Conservation (phyloP, 305 asterid species). For the Rubia balearica region DNA sequence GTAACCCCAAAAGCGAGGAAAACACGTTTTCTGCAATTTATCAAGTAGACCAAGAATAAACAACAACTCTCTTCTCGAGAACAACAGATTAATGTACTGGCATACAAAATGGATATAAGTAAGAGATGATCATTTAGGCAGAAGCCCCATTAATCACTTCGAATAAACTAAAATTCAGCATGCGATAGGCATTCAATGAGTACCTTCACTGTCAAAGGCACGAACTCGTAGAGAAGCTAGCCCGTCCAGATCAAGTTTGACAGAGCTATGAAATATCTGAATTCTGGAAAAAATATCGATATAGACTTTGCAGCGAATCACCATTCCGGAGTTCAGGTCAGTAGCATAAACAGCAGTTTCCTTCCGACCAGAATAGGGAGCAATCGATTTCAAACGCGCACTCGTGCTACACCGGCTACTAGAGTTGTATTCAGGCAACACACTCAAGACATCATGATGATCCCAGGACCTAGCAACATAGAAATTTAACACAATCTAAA, state of each 20-base stretch:
- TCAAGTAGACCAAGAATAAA: slow-evolving; percentile 18
- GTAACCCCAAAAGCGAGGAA: slow-evolving; percentile 86
- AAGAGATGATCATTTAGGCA: background rate
- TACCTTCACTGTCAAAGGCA: slow-evolving; percentile 84
- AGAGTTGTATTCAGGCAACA: slow-evolving; percentile 71
- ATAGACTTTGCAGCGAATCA: slow-evolving; percentile 87
- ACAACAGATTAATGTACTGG: background rate
- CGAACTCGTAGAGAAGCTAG: slow-evolving; percentile 77
- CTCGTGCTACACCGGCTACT: slow-evolving; percentile 72
- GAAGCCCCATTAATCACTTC: background rate
- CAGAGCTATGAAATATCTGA: slow-evolving; percentile 79
- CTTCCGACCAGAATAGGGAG: slow-evolving; percentile 71
- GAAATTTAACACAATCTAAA: background rate
- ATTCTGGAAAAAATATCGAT: slow-evolving; percentile 64
- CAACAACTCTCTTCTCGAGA: background rate
- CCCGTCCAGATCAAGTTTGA: slow-evolving; percentile 91
- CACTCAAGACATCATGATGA: slow-evolving; percentile 70
- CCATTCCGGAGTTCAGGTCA: slow-evolving; percentile 66
- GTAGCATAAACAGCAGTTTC: slow-evolving; percentile 94
- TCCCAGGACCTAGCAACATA: slow-evolving; percentile 75
- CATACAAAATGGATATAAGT: background rate
- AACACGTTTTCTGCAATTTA: slow-evolving; percentile 68
- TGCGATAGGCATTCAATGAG: background rate
- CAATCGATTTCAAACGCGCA: slow-evolving; percentile 77
- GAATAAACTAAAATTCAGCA: background rate